Evolutionary conservation across 306 rosid genomes (phyloP).

Genomic region (Neltuma alba): DNA sequence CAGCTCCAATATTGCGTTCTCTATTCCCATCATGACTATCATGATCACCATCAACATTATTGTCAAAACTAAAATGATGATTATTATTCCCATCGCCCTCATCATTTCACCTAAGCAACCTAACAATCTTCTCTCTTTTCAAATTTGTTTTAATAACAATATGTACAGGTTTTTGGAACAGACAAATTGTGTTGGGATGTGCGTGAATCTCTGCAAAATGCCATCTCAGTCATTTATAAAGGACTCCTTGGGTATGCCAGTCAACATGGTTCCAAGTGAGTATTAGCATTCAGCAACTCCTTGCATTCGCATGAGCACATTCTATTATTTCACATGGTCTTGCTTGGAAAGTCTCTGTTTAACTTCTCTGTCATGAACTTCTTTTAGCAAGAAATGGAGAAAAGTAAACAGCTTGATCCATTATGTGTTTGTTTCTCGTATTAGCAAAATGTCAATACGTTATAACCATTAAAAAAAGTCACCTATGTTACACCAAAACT

Average conservation of each 20-base stretch:
- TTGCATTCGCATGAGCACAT: slow-evolving; percentile 25
- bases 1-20: slow-evolving; percentile 35
- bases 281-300: slow-evolving; percentile 17
- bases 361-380: slow-evolving; percentile 5
- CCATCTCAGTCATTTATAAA: slow-evolving; percentile 82
- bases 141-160: slow-evolving; percentile 12
- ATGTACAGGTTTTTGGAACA: slow-evolving; percentile 81
- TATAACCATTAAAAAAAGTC: neutral
- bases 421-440: neutral
- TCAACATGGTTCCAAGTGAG: slow-evolving; percentile 96
- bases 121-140: neutral
- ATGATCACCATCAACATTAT: slow-evolving; percentile 38
- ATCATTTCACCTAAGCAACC: slow-evolving; percentile 21
- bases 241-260: slow-evolving; percentile 74
- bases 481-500: neutral
- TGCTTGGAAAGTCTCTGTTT: neutral
- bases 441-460: slow-evolving; percentile 6
- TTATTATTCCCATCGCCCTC: slow-evolving; percentile 11
- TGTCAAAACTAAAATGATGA: slow-evolving; percentile 48
- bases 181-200: slow-evolving; percentile 86
- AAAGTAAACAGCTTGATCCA: neutral
- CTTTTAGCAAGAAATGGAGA: neutral
- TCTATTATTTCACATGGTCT: neutral
- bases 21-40: slow-evolving; percentile 40
- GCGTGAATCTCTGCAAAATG: slow-evolving; percentile 82